A percentile compares a stretch with the other conserved stretches of the same genome.
Evolutionary conservation across 2,329 filamentous ascomycete species (phyloP).

Genomic region (Simplicillium aogashimaense): DNA sequence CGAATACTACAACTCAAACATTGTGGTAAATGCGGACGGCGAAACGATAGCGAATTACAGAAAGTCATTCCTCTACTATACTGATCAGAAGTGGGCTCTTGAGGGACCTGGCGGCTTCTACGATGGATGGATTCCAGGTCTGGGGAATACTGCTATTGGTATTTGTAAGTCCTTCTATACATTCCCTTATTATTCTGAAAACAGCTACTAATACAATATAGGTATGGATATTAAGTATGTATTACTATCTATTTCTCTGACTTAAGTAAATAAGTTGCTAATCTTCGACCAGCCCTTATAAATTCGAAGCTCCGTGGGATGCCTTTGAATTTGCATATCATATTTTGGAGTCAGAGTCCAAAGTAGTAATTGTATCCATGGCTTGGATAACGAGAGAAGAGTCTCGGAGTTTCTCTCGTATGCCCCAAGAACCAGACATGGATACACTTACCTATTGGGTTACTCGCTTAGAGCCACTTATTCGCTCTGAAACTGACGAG

Average conservation of each 20-base stretch:
- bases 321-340: slow-evolving; percentile 29
- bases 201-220: background rate
- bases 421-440: slow-evolving; percentile 53
- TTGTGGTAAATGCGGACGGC: slow-evolving; percentile 47
- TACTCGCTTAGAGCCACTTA: slow-evolving; percentile 56
- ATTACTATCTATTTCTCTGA: background rate
- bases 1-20: slow-evolving; percentile 44
- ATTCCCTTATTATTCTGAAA: background rate
- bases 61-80: slow-evolving; percentile 46
- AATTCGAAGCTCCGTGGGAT: slow-evolving; percentile 7
- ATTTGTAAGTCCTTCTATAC: slow-evolving; percentile 27
- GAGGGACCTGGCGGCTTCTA: slow-evolving; percentile 40
- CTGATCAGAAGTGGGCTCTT: slow-evolving; percentile 48
- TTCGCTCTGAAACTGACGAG: slow-evolving; percentile 36
- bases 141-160: slow-evolving; percentile 40
- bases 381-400: slow-evolving; percentile 61
- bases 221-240: slow-evolving; percentile 40
- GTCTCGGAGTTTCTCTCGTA: slow-evolving; percentile 31
- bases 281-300: slow-evolving; percentile 1
- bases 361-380: slow-evolving; percentile 64
- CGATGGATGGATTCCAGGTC: slow-evolving; percentile 23
- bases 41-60: slow-evolving; percentile 52
- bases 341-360: slow-evolving; percentile 39
- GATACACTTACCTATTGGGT: slow-evolving; percentile 71
- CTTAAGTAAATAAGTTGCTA: background rate